A percentile compares a stretch with the other conserved stretches of the same genome.
phyloP scores from a whole-genome alignment of 2,329 filamentous ascomycete species.

The Coniella lustricola region DNA sequence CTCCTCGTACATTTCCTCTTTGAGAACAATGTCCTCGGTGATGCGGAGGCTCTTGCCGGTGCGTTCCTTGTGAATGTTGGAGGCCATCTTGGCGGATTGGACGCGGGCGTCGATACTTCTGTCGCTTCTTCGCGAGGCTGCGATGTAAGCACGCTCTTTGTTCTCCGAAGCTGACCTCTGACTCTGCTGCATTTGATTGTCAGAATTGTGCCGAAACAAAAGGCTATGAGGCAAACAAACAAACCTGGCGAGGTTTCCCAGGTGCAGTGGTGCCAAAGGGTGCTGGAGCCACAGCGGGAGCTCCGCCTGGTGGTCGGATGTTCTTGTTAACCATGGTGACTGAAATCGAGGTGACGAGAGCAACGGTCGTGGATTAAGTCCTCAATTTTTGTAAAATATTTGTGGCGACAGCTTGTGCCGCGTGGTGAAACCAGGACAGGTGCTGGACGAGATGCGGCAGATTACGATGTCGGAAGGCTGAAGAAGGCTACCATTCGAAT shows the following conservation, averaged over 20 bases:
- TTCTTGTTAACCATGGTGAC: neutral
- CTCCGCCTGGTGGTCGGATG: neutral
- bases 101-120: constrained; percentile 81
- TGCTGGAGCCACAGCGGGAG: neutral
- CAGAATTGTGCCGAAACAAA: neutral
- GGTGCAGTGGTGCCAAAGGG: neutral
- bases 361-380: neutral
- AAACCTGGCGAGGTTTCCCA: neutral
- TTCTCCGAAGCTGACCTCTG: constrained; percentile 76
- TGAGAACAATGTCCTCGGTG: constrained; percentile 77
- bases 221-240: neutral
- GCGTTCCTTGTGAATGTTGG: constrained; percentile 59
- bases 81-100: constrained; percentile 79
- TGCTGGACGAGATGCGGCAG: too few relatives aligned
- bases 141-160: constrained; percentile 84
- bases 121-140: constrained; percentile 80
- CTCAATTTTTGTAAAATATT: too few relatives aligned
- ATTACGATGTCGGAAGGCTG: too few relatives aligned
- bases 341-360: neutral
- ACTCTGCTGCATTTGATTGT: constrained; percentile 39
- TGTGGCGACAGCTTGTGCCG: too few relatives aligned
- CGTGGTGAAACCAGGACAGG: too few relatives aligned
- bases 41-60: constrained; percentile 78
- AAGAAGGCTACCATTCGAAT: too few relatives aligned
- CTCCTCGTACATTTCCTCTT: constrained; percentile 95